These are phyloP conservation scores for Suillus subaureus DNA, from an alignment of 768 basidiomycete species.

Conservation along the genomic window DNA sequence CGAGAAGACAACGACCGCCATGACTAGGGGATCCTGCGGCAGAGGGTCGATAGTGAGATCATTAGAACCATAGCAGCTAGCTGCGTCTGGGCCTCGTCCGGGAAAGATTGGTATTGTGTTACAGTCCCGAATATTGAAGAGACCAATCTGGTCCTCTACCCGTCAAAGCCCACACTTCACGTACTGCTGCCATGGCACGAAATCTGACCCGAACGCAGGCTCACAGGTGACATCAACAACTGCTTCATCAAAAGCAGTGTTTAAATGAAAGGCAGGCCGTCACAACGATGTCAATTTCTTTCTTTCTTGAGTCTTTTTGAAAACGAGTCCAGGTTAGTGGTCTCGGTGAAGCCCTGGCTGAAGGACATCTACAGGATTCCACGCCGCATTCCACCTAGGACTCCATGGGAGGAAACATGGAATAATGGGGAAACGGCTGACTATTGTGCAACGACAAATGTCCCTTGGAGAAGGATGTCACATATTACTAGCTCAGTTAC, in stretches of 20 bases:
- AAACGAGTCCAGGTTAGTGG: neutral
- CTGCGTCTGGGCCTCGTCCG: neutral
- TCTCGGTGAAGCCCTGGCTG: neutral
- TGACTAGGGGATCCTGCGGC: neutral
- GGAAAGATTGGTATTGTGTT: neutral
- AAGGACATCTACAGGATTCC: neutral
- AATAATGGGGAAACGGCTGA: neutral
- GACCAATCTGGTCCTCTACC: neutral
- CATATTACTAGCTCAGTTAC: no score
- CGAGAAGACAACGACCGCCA: neutral
- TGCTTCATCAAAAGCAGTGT: neutral
- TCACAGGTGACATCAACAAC: neutral
- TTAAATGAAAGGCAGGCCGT: neutral
- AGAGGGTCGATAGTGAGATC: neutral
- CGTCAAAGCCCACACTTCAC: neutral
- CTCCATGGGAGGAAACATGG: neutral
- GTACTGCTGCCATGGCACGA: no score
- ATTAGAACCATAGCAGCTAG: neutral
- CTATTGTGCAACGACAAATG: neutral
- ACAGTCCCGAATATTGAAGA: neutral
- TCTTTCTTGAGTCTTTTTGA: neutral
- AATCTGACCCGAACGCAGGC: no score
- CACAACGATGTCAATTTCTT: neutral
- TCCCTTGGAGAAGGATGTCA: neutral
- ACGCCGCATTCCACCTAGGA: neutral